phyloP scores from a whole-genome alignment of 257 asterid species.

The Cruciata laevipes region DNA sequence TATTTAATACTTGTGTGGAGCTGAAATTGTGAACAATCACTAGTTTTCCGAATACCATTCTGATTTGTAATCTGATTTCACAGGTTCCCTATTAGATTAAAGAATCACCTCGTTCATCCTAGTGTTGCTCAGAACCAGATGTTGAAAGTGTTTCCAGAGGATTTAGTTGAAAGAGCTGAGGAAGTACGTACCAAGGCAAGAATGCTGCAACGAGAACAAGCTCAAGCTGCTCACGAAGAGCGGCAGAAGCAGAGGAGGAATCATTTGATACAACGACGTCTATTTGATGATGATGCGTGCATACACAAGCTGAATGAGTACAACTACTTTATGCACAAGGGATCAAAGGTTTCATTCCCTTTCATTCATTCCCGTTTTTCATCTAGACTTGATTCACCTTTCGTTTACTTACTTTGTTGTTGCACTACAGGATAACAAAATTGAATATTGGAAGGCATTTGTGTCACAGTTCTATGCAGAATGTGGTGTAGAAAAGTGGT shows the following conservation, averaged over 20 bases:
- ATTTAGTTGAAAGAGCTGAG: conserved; percentile 2
- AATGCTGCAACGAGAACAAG: conserved; percentile 9
- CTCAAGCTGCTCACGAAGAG: neutral
- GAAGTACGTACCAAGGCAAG: conserved; percentile 14
- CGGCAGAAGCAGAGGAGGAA: conserved; percentile 21
- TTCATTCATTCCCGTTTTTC: neutral
- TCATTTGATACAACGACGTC: conserved; percentile 15
- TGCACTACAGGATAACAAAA: conserved; percentile 34
- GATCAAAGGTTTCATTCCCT: conserved; percentile 31
- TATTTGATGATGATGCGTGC: neutral
- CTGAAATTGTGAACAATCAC: neutral
- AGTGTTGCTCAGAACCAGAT: conserved; percentile 14
- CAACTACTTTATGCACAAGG: conserved; percentile 31
- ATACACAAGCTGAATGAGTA: conserved; percentile 9
- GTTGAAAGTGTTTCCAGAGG: conserved; percentile 24
- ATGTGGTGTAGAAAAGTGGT: conserved; percentile 52
- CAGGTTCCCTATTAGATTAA: neutral
- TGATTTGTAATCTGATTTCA: too few relatives aligned
- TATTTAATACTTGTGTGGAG: neutral
- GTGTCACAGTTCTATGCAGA: conserved; percentile 52
- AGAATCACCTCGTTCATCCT: conserved; percentile 11
- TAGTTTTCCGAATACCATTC: neutral
- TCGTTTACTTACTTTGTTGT: neutral
- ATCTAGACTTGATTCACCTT: neutral
- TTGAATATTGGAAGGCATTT: conserved; percentile 49